Evolutionary conservation across 345 rosid genomes (phyloP), one percentile per base, ranked within the genome.

Genomic region (Citrus hindsii): DNA sequence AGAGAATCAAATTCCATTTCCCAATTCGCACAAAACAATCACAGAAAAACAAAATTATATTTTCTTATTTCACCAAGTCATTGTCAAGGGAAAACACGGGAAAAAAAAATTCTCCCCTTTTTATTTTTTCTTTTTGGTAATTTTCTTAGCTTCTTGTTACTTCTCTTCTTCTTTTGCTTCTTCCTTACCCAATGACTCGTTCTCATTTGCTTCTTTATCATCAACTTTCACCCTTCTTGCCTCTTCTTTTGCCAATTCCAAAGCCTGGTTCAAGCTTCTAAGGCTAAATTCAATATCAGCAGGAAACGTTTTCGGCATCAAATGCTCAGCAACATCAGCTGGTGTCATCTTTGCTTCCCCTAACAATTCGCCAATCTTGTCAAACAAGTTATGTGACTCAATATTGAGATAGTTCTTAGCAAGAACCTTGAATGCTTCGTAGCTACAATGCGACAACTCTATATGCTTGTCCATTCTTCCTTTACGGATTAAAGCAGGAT

Each of bases 381-480:
- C 69, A 58, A 87, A 87, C 78, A 74, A 38, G 0, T 21, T 18
- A 58, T 84, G 81, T 4, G 79, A 76, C 0, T 80, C 83, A 9
- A 82, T 0, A 13, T 67, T 69, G 21, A 86, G 46, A 42, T 86
- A 84, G 56, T 84, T 86, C 77, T 67, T 86, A 0, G 83, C 86
- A 2, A 87, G 75, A 27, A 79, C 80, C 58, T 82, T 84, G 67
- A 87, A 84, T 25, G 86, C 85, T 28, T 80, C 85, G 40, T 80
- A 84, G 76, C 79, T 48, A 37, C 89, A 86, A 19, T 84, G 84
- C 0, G 84, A 78, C 79, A 86, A 8, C 24, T 82, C 82, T 24
- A 86, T 84, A 38, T 70, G 85, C 64, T 72, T 84, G 33, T 86
- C 89, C 89, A 86, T 86, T 38, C 87, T 76, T 8, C 85, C 89